Evolutionary conservation across 1,139 yeast genomes (phyloP).

Genomic region (Suhomyces guaymorum): DNA sequence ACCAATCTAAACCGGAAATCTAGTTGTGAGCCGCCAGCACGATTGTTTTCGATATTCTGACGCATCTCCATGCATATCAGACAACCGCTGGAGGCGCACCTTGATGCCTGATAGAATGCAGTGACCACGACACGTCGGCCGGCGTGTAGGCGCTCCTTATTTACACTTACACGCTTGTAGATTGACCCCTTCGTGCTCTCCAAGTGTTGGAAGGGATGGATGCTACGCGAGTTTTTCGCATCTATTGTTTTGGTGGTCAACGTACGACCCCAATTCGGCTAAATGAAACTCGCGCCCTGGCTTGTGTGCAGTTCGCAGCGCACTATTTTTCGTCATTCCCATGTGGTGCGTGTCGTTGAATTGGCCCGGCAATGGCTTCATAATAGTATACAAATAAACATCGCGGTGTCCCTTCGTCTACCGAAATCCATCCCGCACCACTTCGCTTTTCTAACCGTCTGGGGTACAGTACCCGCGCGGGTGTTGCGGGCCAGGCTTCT

Average conservation of each 20-base stretch:
- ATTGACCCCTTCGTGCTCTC: conserved; percentile 1
- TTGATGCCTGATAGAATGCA: conserved; percentile 3
- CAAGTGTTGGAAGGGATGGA: conserved; percentile 1
- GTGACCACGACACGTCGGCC: conserved; percentile 1
- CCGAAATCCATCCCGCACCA: no score
- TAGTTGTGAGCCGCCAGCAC: not conserved
- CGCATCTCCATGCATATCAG: conserved; percentile 5
- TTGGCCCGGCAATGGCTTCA: not conserved
- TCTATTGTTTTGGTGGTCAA: conserved; percentile 3
- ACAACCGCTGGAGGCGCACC: conserved; percentile 3
- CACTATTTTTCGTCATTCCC: no score
- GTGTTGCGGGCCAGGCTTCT: no score
- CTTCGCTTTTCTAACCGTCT: no score
- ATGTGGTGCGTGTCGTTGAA: not conserved
- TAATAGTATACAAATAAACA: no score
- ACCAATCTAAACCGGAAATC: not conserved
- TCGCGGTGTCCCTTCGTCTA: no score
- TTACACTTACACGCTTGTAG: conserved; percentile 1
- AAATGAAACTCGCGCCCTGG: conserved; percentile 4
- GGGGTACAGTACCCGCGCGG: no score
- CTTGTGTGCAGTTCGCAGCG: no score
- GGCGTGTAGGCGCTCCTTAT: not conserved
- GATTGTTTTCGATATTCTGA: conserved; percentile 8
- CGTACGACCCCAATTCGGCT: conserved; percentile 3
- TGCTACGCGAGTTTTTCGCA: conserved; percentile 11